Conservation (phyloP, 2,329 filamentous ascomycete species). For the Fusarium sp. region DNA sequence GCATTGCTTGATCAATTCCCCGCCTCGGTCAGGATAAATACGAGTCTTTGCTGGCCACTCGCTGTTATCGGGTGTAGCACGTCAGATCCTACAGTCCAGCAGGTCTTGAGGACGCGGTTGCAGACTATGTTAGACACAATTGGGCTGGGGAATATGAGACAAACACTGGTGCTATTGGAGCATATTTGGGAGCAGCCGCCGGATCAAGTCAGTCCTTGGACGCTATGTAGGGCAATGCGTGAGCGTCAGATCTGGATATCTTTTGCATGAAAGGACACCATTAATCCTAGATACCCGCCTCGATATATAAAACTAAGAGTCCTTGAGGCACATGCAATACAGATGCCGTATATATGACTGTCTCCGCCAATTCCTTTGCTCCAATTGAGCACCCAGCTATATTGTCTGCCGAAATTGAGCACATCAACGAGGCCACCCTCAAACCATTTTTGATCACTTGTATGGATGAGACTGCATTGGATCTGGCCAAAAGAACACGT, state of each 20-base stretch:
- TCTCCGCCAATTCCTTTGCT: neutral
- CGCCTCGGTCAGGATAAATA: constrained; percentile 49
- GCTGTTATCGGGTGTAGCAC: constrained; percentile 52
- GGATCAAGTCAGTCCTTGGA: constrained; percentile 53
- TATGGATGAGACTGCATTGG: neutral
- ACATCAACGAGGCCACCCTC: neutral
- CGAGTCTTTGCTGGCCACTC: constrained; percentile 53
- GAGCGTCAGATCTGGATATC: constrained; percentile 59
- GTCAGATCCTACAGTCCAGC: constrained; percentile 47
- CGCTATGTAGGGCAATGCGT: constrained; percentile 56
- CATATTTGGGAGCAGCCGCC: constrained; percentile 53
- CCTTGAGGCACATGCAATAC: constrained; percentile 14
- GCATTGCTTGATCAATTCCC: constrained; percentile 46
- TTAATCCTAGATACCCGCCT: constrained; percentile 17
- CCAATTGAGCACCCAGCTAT: neutral
- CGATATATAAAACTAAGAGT: neutral
- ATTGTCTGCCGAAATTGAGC: neutral
- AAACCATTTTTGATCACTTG: neutral
- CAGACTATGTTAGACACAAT: constrained; percentile 50
- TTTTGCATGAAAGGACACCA: constrained; percentile 50
- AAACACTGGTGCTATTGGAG: constrained; percentile 54
- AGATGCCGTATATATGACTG: neutral
- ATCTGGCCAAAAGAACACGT: accelerated
- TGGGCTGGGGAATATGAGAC: constrained; percentile 57
- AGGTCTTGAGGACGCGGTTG: constrained; percentile 48